phyloP scores from a whole-genome alignment of 2,329 filamentous ascomycete species.

The Aspergillus sp. region DNA sequence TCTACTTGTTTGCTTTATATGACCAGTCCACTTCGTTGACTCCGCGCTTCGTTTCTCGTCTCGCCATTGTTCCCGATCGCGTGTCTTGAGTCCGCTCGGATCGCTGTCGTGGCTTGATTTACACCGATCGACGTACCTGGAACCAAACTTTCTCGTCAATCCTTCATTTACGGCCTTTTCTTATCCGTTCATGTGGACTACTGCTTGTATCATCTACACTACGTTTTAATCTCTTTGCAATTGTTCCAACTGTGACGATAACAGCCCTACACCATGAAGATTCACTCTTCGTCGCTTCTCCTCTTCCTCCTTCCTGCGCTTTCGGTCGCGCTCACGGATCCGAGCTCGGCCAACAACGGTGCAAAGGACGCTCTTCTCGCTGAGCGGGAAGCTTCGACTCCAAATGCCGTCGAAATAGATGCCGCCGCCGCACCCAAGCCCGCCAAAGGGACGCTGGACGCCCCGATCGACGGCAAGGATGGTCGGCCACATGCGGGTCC shows the following conservation, averaged over 20 bases:
- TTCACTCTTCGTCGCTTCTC: conserved; percentile 31
- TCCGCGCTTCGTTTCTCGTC: neutral
- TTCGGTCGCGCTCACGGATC: conserved; percentile 28
- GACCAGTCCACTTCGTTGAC: neutral
- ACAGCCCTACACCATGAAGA: conserved; percentile 1
- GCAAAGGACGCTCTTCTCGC: conserved; percentile 16
- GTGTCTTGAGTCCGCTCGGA: neutral
- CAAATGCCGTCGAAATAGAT: conserved; percentile 22
- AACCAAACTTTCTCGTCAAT: conserved; percentile 1
- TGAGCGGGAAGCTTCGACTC: conserved; percentile 12
- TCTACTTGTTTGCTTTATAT: neutral
- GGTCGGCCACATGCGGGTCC: conserved; percentile 92
- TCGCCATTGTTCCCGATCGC: neutral
- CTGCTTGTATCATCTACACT: neutral
- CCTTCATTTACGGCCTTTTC: neutral
- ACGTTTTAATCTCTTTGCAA: neutral
- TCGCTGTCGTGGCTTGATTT: conserved; percentile 19
- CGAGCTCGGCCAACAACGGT: conserved; percentile 17
- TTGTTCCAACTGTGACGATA: neutral
- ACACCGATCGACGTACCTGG: conserved; percentile 9
- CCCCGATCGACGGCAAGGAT: conserved; percentile 88
- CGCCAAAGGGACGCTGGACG: conserved; percentile 69
- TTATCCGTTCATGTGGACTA: conserved; percentile 7
- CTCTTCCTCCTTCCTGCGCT: conserved; percentile 41
- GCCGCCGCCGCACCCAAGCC: conserved; percentile 22